These are phyloP conservation scores for Azolla pinnata DNA, from an alignment of 75 land plant genomes.

Conservation along the genomic window DNA sequence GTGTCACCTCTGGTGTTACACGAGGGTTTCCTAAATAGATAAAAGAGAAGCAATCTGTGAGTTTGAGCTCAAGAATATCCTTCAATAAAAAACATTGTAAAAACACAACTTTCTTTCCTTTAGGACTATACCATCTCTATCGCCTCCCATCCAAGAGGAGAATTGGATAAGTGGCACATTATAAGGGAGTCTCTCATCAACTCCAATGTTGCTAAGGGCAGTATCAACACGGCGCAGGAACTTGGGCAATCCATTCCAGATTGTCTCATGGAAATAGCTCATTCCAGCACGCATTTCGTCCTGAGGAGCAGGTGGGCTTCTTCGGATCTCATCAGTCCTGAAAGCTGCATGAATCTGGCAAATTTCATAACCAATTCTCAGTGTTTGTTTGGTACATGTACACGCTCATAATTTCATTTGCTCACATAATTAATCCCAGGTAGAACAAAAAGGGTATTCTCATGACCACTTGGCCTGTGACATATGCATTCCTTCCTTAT, in stretches of 20 bases:
- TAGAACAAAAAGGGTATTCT: no score
- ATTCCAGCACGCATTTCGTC: conserved; percentile 99
- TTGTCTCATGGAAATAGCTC: conserved; percentile 98
- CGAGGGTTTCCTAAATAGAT: conserved; percentile 74
- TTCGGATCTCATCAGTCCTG: conserved; percentile 91
- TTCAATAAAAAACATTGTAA: no score
- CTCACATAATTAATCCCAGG: no score
- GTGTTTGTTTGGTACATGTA: neutral
- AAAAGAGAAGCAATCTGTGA: neutral
- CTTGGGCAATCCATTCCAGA: conserved; percentile 96
- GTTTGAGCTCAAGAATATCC: no score
- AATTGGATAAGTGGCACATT: conserved; percentile 97
- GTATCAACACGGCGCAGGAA: conserved; percentile 95
- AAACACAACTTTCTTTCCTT: no score
- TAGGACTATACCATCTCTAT: conserved; percentile 78
- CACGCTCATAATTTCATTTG: neutral
- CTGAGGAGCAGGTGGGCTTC: conserved; percentile 92
- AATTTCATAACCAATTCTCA: neutral
- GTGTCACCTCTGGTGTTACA: conserved; percentile 93
- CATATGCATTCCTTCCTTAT: no score
- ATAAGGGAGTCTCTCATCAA: conserved; percentile 84
- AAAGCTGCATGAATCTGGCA: conserved; percentile 98
- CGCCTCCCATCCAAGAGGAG: conserved; percentile 99
- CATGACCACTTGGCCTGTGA: no score
- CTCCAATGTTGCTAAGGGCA: conserved; percentile 85